A percentile compares a stretch with the other conserved stretches of the same genome.
Evolutionary conservation across 805 yeast species (phyloP).

Genomic region (Dipodascus geniculatus): DNA sequence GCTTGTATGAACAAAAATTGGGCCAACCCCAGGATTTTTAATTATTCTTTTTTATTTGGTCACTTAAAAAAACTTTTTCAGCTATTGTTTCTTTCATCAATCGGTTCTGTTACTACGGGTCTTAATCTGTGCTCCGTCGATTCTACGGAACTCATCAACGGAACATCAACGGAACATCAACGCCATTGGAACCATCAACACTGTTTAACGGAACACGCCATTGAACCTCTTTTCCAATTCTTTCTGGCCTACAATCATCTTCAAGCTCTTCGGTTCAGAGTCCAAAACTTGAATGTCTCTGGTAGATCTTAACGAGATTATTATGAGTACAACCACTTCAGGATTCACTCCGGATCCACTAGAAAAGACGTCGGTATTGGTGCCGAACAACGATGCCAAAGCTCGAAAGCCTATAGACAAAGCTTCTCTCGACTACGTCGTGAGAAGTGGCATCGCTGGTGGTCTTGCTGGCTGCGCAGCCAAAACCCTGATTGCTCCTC

Average conservation of each 20-base stretch:
- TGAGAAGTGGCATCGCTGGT: slow-evolving; percentile 84
- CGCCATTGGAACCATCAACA: too few relatives aligned
- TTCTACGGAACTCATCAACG: too few relatives aligned
- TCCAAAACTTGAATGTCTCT: not conserved
- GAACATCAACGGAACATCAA: too few relatives aligned
- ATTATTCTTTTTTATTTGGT: too few relatives aligned
- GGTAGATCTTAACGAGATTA: not conserved
- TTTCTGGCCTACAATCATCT: too few relatives aligned
- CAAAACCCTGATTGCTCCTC: slow-evolving; percentile 87
- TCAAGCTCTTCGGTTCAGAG: too few relatives aligned
- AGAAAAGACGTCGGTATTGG: not conserved
- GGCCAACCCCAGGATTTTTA: not conserved
- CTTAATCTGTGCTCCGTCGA: too few relatives aligned
- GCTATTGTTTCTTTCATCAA: too few relatives aligned
- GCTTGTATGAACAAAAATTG: not conserved
- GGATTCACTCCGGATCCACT: not conserved
- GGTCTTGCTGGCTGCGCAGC: slow-evolving; percentile 96
- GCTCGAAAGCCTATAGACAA: slow-evolving; percentile 37
- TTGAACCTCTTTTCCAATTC: too few relatives aligned
- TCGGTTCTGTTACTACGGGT: too few relatives aligned
- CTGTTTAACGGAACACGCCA: too few relatives aligned
- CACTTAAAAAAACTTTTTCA: not conserved
- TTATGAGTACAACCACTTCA: not conserved
- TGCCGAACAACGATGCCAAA: not conserved
- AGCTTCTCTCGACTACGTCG: slow-evolving; percentile 62